Percentiles rank a stretch among this genome's conserved stretches.
Conservation (phyloP, 805 yeast species). For the Tanozyma kutaoensis region DNA sequence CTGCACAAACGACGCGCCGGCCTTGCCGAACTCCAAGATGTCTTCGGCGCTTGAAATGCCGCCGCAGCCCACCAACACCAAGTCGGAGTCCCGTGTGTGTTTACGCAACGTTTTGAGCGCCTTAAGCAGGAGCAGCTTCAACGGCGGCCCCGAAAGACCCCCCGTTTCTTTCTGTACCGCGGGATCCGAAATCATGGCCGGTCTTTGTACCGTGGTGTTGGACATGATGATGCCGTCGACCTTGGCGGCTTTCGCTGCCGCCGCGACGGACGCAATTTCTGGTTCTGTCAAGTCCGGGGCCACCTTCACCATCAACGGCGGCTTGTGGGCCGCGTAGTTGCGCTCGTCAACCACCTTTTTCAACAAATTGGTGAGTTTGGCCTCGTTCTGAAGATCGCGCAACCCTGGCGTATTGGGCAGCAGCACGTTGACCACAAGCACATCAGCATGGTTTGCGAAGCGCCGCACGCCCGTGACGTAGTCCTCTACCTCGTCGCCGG, state of each 20-base stretch:
- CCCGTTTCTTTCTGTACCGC: conserved; percentile 49
- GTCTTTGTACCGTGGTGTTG: conserved; percentile 85
- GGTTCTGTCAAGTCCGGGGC: conserved; percentile 85
- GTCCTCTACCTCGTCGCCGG: conserved; percentile 82
- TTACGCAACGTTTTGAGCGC: conserved; percentile 64
- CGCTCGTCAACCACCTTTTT: conserved; percentile 58
- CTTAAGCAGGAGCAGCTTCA: conserved; percentile 64
- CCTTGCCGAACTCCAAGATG: conserved; percentile 81
- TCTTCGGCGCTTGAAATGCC: conserved; percentile 84
- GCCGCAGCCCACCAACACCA: conserved; percentile 86
- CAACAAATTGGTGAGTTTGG: conserved; percentile 55
- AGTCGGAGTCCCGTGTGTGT: conserved; percentile 57
- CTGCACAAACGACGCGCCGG: conserved; percentile 88
- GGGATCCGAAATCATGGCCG: conserved; percentile 34
- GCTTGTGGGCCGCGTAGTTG: conserved; percentile 33
- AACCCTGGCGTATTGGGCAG: conserved; percentile 96
- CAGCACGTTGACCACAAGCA: conserved; percentile 80
- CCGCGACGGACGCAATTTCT: conserved; percentile 74
- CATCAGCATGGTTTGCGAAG: conserved; percentile 79
- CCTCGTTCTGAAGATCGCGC: conserved; percentile 71
- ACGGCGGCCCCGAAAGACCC: conserved; percentile 87
- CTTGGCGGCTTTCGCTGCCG: conserved; percentile 59
- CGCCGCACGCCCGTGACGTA: conserved; percentile 74
- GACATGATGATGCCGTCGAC: conserved; percentile 89
- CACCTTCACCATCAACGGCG: conserved; percentile 80